These are phyloP conservation scores for Lyophyllum semitale DNA, from an alignment of 768 basidiomycete genomes.

Conservation along the genomic window DNA sequence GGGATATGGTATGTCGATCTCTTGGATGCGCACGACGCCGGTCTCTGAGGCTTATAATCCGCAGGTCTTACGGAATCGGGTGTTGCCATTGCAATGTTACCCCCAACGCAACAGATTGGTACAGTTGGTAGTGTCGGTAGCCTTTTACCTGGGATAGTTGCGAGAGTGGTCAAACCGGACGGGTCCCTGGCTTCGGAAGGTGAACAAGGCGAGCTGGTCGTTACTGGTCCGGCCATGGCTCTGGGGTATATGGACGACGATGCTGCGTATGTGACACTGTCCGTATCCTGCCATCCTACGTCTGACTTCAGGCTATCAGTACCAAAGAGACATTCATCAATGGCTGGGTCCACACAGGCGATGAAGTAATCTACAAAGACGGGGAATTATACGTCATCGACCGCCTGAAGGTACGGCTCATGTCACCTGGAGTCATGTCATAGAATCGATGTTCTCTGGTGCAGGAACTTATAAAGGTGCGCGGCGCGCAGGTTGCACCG, in stretches of 20 bases:
- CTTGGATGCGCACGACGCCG: neutral
- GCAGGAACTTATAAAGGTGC: conserved; percentile 74
- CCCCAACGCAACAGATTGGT: conserved; percentile 42
- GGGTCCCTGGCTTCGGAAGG: conserved; percentile 56
- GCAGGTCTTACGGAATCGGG: conserved; percentile 67
- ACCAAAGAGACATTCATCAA: conserved; percentile 65
- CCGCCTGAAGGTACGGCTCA: conserved; percentile 59
- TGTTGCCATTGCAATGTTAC: conserved; percentile 51
- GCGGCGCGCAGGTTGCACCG: conserved; percentile 61
- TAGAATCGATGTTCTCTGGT: neutral
- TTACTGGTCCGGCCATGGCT: conserved; percentile 62
- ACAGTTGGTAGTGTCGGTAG: conserved; percentile 59
- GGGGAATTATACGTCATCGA: conserved; percentile 72
- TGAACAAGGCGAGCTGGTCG: conserved; percentile 64
- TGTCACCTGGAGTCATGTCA: neutral
- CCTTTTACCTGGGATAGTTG: conserved; percentile 57
- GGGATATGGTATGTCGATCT: conserved; percentile 50
- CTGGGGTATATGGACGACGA: conserved; percentile 59
- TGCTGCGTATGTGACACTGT: conserved; percentile 52
- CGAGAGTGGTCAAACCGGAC: conserved; percentile 59
- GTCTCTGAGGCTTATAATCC: too few species aligned
- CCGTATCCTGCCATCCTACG: neutral
- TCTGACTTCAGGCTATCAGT: conserved; percentile 29
- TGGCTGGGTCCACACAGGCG: conserved; percentile 71
- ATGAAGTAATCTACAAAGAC: conserved; percentile 68